Evolutionary conservation across 1,139 yeast species (phyloP).

Genomic region (Candida smagusa): DNA sequence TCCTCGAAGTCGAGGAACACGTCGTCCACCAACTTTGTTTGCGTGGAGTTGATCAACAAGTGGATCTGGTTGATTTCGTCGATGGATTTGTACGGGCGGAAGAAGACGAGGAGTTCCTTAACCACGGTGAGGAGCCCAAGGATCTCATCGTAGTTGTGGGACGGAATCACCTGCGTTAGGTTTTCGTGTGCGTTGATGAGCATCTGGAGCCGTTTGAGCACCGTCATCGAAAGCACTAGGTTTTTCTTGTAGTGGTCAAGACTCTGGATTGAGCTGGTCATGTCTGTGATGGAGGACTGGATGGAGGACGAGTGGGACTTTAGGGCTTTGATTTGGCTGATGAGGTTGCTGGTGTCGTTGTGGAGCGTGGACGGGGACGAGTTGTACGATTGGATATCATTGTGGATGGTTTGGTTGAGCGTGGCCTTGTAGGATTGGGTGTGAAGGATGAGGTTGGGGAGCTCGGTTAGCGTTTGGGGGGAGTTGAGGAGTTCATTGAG

Average conservation of each 20-base stretch:
- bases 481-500: slow-evolving; percentile 36
- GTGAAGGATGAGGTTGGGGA: slow-evolving; percentile 43
- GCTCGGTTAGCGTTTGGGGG: slow-evolving; percentile 42
- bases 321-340: slow-evolving; percentile 31
- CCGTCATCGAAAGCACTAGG: slow-evolving; percentile 78
- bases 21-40: slow-evolving; percentile 64
- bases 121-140: slow-evolving; percentile 71
- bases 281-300: slow-evolving; percentile 58
- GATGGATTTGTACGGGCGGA: slow-evolving; percentile 79
- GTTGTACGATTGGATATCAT: slow-evolving; percentile 28
- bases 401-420: slow-evolving; percentile 39
- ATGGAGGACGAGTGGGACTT: slow-evolving; percentile 39
- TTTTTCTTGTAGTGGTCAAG: slow-evolving; percentile 83
- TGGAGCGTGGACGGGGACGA: slow-evolving; percentile 23
- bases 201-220: slow-evolving; percentile 84
- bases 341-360: slow-evolving; percentile 45
- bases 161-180: slow-evolving; percentile 45
- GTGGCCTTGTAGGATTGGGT: slow-evolving; percentile 43
- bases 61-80: slow-evolving; percentile 75
- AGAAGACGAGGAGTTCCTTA: slow-evolving; percentile 70
- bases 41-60: slow-evolving; percentile 59
- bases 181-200: slow-evolving; percentile 73
- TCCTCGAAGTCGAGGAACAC: slow-evolving; percentile 73
- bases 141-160: slow-evolving; percentile 61
- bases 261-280: slow-evolving; percentile 75